Evolutionary conservation across 306 rosid species (phyloP).

Genomic region (Sophora flavescens): DNA sequence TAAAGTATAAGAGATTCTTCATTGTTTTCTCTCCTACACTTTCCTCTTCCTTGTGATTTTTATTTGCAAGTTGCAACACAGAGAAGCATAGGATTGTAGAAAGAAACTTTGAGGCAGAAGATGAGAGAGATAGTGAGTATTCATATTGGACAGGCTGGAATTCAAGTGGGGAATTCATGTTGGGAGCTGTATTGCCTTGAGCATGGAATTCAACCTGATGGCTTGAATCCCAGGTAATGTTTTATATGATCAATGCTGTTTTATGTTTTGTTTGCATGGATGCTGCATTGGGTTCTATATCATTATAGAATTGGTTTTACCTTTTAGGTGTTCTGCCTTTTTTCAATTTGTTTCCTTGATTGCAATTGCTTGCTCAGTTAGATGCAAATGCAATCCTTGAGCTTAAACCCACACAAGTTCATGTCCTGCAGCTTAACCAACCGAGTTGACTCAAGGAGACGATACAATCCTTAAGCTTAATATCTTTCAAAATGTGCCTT

Average conservation of each 20-base stretch:
- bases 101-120: constrained; percentile 32
- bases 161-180: constrained; percentile 82
- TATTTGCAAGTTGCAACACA: constrained; percentile 2
- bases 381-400: constrained; percentile 3
- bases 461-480: neutral
- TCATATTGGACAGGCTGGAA: constrained; percentile 86
- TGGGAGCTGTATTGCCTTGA: constrained; percentile 89
- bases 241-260: constrained; percentile 14
- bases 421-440: no score
- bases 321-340: neutral
- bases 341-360: constrained; percentile 28
- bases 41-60: constrained; percentile 27
- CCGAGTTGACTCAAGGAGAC: no score
- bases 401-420: no score
- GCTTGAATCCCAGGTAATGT: constrained; percentile 73
- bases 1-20: constrained; percentile 18
- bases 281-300: constrained; percentile 21
- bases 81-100: constrained; percentile 13
- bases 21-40: constrained; percentile 15
- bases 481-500: neutral
- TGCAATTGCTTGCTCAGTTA: constrained; percentile 1
- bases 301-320: neutral
- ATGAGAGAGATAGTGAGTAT: constrained; percentile 80
- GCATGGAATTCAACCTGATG: constrained; percentile 82
- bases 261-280: neutral